Percentiles rank a stretch among this genome's conserved stretches.
phyloP scores from a whole-genome alignment of 2,329 filamentous ascomycete genomes.

The Epichloe sylvatica region DNA sequence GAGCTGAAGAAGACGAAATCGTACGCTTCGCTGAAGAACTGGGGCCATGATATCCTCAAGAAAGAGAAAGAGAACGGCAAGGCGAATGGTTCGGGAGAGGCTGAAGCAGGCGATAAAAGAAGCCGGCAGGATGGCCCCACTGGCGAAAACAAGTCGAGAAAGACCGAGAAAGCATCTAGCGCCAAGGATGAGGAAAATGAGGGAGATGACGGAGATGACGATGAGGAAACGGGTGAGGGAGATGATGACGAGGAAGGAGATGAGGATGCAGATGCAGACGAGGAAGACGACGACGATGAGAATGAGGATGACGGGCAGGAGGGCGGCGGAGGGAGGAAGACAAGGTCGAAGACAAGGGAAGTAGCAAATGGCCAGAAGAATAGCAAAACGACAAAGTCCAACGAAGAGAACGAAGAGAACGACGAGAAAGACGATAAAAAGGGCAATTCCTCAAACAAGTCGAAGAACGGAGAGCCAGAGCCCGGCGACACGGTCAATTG shows the following conservation, averaged over 20 bases:
- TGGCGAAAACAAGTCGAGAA: conserved; percentile 19
- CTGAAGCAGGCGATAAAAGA: conserved; percentile 15
- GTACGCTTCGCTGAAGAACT: conserved; percentile 49
- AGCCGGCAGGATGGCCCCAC: conserved; percentile 11
- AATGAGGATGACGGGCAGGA: neutral
- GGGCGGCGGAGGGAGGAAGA: neutral
- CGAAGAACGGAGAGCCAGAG: conserved; percentile 16
- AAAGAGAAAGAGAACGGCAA: conserved; percentile 19
- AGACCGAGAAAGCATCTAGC: conserved; percentile 11
- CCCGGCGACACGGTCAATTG: conserved; percentile 31
- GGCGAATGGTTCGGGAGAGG: conserved; percentile 4
- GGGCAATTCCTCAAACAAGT: conserved; percentile 3
- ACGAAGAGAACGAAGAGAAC: neutral
- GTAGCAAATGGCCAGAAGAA: neutral
- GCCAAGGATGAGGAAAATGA: neutral
- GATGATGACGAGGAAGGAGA: conserved; percentile 2
- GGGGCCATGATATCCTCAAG: conserved; percentile 42
- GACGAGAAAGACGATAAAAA: neutral
- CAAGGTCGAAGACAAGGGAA: neutral
- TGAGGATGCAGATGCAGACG: neutral
- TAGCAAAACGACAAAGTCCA: neutral
- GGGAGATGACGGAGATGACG: conserved; percentile 2
- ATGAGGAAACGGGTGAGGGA: conserved; percentile 2
- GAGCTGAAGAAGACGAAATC: conserved; percentile 35
- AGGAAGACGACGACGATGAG: too few species aligned